Conservation (phyloP, 2,329 filamentous ascomycete genomes). For the Colletotrichum falcatum region DNA sequence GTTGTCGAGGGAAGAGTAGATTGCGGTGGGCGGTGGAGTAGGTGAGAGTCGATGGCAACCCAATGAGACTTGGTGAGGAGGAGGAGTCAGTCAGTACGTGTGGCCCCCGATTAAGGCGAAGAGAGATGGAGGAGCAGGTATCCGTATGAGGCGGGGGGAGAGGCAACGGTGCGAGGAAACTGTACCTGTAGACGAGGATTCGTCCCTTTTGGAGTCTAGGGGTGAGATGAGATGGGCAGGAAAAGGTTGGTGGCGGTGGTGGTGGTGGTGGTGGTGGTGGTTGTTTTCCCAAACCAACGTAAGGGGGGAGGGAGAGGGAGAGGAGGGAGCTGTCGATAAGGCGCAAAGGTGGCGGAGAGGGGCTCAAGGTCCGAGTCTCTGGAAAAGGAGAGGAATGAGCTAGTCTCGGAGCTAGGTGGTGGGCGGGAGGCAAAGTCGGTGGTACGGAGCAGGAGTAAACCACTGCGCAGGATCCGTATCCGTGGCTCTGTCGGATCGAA, state of each 20-base stretch:
- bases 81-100: constrained; percentile 19
- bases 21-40: constrained; percentile 38
- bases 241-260: neutral
- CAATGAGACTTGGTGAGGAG: constrained; percentile 26
- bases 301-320: constrained; percentile 11
- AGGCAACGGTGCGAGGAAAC: neutral
- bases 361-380: constrained; percentile 2
- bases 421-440: neutral
- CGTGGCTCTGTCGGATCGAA: neutral
- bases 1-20: constrained; percentile 33
- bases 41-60: constrained; percentile 26
- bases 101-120: constrained; percentile 25
- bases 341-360: constrained; percentile 23
- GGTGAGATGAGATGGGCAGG: neutral
- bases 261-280: neutral
- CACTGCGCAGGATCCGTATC: no score
- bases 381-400: neutral
- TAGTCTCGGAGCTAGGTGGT: constrained; percentile 22
- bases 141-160: no score
- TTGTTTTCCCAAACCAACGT: constrained; percentile 5
- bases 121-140: neutral
- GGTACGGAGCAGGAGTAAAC: no score
- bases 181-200: neutral
- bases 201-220: constrained; percentile 1
- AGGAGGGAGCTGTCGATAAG: constrained; percentile 10